A percentile compares a stretch with the other conserved stretches of the same genome.
These are phyloP conservation scores for Ettlia oleoabundans DNA, from an alignment of 139 green algal species.

Conservation along the genomic window DNA sequence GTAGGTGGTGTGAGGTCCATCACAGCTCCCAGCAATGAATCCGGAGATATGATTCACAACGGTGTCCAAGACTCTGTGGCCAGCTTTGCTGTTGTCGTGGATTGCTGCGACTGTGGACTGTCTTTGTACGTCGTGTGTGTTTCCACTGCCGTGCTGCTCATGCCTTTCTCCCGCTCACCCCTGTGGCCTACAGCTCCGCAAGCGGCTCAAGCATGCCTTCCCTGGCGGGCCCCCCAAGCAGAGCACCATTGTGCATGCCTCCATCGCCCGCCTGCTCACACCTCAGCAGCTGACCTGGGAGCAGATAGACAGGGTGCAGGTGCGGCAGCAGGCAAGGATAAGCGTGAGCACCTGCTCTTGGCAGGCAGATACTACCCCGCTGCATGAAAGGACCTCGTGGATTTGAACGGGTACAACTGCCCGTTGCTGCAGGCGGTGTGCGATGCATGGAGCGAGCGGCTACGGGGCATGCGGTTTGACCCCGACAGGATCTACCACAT, in stretches of 20 bases:
- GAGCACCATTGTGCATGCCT: slow-evolving; percentile 60
- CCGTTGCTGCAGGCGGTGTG: slow-evolving; percentile 36
- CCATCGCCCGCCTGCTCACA: slow-evolving; percentile 44
- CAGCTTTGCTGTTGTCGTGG: no score
- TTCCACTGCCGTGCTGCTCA: no score
- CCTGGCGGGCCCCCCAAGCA: slow-evolving; percentile 45
- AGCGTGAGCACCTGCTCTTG: not conserved
- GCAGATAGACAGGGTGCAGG: slow-evolving; percentile 34
- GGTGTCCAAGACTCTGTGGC: no score
- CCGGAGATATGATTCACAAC: no score
- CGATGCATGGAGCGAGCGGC: slow-evolving; percentile 27
- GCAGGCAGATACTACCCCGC: not conserved
- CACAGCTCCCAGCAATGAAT: no score
- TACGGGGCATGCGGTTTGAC: slow-evolving; percentile 39
- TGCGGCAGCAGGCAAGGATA: not conserved
- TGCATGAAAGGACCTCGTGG: no score
- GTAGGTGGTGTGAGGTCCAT: no score
- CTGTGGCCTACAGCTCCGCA: slow-evolving; percentile 35
- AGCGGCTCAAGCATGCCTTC: slow-evolving; percentile 40
- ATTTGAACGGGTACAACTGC: no score
- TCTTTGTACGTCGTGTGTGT: no score
- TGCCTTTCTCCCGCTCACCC: not conserved
- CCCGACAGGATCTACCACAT: slow-evolving; percentile 34
- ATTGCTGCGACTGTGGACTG: no score
- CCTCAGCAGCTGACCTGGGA: slow-evolving; percentile 35